Evolutionary conservation across 140 eudicot species (phyloP).

Genomic region (Senecio squalidus): DNA sequence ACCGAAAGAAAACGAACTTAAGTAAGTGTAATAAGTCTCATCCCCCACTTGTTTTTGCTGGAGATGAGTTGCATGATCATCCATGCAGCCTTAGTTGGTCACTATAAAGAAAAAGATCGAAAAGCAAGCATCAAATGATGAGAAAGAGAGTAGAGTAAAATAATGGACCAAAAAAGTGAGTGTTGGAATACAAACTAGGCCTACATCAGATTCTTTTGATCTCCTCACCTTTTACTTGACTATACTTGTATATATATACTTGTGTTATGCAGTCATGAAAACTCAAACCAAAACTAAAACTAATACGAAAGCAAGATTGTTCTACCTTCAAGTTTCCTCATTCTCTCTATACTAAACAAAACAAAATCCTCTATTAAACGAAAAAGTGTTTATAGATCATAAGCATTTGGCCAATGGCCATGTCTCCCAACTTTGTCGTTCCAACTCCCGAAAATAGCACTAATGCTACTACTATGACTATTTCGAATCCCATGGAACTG

Average conservation of each 20-base stretch:
- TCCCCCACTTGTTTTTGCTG: conserved; percentile 40
- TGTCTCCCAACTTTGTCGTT: conserved; percentile 49
- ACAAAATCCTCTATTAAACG: conserved; percentile 8
- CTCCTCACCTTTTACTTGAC: conserved; percentile 37
- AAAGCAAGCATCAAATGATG: conserved; percentile 43
- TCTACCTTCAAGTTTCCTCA: conserved; percentile 26
- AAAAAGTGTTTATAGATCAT: conserved; percentile 16
- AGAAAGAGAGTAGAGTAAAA: conserved; percentile 33
- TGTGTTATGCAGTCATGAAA: conserved; percentile 31
- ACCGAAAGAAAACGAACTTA: conserved; percentile 24
- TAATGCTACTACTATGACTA: not conserved
- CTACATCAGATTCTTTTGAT: conserved; percentile 50
- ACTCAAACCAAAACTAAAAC: conserved; percentile 26
- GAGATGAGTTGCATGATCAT: conserved; percentile 50
- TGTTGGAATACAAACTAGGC: conserved; percentile 38
- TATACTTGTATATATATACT: conserved; percentile 38
- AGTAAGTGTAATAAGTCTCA: conserved; percentile 46
- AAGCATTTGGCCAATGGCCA: conserved; percentile 33
- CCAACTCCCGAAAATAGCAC: conserved; percentile 50
- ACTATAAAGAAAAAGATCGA: conserved; percentile 25
- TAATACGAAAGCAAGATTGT: conserved; percentile 29
- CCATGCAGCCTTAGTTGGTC: conserved; percentile 44
- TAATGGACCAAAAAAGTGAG: conserved; percentile 40
- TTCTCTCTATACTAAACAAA: conserved; percentile 13
- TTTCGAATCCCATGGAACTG: conserved; percentile 30